Percentiles rank a stretch among this genome's conserved stretches.
phyloP scores from a whole-genome alignment of 805 yeast genomes.

The Wickerhamiella kurtzmanii region DNA sequence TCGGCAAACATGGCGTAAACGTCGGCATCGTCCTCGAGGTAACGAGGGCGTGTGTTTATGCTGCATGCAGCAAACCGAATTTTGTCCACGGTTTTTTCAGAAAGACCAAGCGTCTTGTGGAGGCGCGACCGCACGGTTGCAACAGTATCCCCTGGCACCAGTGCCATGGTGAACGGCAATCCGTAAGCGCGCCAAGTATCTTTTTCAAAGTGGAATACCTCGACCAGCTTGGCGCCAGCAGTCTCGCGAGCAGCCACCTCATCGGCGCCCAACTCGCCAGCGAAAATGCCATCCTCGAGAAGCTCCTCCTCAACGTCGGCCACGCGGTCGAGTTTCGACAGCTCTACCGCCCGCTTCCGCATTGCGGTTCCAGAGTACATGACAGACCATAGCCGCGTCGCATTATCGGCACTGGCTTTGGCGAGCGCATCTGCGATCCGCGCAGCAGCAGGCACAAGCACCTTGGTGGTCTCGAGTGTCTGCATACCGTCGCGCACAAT shows the following conservation, averaged over 20 bases:
- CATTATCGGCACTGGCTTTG: neutral
- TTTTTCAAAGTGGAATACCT: conserved; percentile 65
- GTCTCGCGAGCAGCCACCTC: conserved; percentile 10
- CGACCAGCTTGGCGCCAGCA: conserved; percentile 27
- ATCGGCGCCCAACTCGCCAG: conserved; percentile 19
- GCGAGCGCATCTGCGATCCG: conserved; percentile 31
- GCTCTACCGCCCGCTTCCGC: conserved; percentile 1
- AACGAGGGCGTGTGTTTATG: conserved; percentile 25
- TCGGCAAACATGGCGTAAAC: conserved; percentile 42
- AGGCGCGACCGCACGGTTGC: conserved; percentile 51
- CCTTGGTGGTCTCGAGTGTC: conserved; percentile 33
- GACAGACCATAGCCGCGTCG: neutral
- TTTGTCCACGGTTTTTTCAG: conserved; percentile 67
- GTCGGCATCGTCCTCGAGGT: conserved; percentile 37
- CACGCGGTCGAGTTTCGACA: neutral
- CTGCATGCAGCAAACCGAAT: conserved; percentile 43
- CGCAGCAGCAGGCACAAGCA: conserved; percentile 53
- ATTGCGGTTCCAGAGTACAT: neutral
- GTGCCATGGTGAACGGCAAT: conserved; percentile 56
- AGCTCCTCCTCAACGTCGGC: conserved; percentile 1
- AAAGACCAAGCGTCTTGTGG: conserved; percentile 57
- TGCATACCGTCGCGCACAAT: conserved; percentile 58
- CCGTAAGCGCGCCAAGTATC: conserved; percentile 35
- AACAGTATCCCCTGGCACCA: conserved; percentile 49
- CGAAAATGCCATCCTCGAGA: conserved; percentile 42